phyloP scores from a whole-genome alignment of 495 filamentous ascomycete species.

The Platismatia glauca region DNA sequence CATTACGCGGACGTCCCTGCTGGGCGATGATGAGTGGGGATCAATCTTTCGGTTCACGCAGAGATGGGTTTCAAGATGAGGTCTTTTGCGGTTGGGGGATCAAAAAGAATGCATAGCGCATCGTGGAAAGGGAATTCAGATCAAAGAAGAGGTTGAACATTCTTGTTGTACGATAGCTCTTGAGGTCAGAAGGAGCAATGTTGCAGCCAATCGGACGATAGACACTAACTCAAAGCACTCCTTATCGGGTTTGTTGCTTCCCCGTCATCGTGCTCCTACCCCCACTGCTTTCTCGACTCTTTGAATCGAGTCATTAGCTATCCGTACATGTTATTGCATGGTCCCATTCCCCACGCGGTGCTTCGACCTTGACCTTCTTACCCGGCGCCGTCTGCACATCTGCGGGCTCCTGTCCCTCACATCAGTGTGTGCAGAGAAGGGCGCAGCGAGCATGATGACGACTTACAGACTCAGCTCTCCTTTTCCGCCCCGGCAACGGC shows the following conservation, averaged over 20 bases:
- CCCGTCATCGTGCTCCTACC: background rate
- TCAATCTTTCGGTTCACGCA: background rate
- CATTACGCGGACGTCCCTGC: conserved; percentile 50
- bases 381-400: background rate
- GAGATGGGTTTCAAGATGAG: background rate
- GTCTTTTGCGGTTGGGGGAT: background rate
- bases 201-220: background rate
- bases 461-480: conserved; percentile 30
- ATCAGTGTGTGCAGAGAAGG: background rate
- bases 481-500: conserved; percentile 20
- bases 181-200: background rate
- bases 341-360: background rate
- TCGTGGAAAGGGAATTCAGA: background rate
- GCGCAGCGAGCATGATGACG: background rate
- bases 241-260: background rate
- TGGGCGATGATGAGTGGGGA: conserved; percentile 20
- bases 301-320: background rate
- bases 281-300: background rate
- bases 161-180: conserved; percentile 5
- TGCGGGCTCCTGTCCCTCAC: conserved; percentile 7
- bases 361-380: conserved; percentile 11
- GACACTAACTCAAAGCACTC: background rate
- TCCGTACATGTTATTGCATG: background rate
- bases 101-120: background rate
- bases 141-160: background rate